phyloP scores from a whole-genome alignment of 2,329 filamentous ascomycete genomes.

The Emydomyces testavorans region DNA sequence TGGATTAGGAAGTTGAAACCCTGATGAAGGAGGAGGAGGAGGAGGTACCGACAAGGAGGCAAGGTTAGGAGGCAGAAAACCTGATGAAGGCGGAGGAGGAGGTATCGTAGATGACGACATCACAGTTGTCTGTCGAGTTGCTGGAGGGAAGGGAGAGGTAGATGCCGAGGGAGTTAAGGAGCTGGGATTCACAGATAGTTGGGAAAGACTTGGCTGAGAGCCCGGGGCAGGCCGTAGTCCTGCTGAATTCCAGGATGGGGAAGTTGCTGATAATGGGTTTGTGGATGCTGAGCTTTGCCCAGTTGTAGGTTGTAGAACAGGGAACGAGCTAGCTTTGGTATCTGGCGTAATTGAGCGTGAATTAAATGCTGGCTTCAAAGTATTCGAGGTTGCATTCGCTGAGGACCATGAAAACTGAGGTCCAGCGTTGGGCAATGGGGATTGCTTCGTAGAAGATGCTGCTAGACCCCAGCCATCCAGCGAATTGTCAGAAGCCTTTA shows the following conservation, averaged over 20 bases:
- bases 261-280: conserved; percentile 9
- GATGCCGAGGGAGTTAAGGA: conserved; percentile 16
- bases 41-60: conserved; percentile 18
- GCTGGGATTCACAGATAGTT: conserved; percentile 7
- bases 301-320: conserved; percentile 35
- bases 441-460: conserved; percentile 21
- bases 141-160: conserved; percentile 18
- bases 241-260: conserved; percentile 10
- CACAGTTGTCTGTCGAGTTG: conserved; percentile 13
- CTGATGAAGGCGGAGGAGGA: conserved; percentile 29
- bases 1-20: conserved; percentile 18
- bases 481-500: conserved; percentile 25
- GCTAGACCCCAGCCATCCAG: conserved; percentile 27
- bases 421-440: conserved; percentile 19
- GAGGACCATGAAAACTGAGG: conserved; percentile 38
- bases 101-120: conserved; percentile 29
- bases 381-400: conserved; percentile 10
- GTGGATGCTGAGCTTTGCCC: conserved; percentile 19
- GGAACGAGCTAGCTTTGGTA: conserved; percentile 38
- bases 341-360: conserved; percentile 43
- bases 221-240: neutral
- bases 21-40: conserved; percentile 29
- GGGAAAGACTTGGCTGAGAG: neutral
- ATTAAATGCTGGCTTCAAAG: conserved; percentile 16
- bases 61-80: conserved; percentile 18